A percentile compares a stretch with the other conserved stretches of the same genome.
Conservation (phyloP, 345 rosid genomes). For the Ceriops tagal region DNA sequence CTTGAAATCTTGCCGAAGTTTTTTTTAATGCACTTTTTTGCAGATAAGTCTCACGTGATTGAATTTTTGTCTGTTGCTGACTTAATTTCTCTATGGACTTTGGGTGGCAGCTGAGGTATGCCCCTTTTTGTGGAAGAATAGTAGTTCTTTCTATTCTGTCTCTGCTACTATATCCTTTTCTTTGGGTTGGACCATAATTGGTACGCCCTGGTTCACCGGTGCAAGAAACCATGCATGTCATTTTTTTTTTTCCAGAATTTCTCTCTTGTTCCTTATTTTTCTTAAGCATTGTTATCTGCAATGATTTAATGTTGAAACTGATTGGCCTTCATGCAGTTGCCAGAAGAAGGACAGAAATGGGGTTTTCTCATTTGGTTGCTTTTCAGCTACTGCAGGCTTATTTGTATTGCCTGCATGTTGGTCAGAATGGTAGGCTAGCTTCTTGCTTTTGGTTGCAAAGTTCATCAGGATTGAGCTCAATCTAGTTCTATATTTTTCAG, state of each 20-base stretch:
- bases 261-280: background rate
- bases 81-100: conserved; percentile 62
- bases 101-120: conserved; percentile 94
- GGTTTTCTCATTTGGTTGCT: conserved; percentile 96
- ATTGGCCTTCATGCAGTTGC: conserved; percentile 50
- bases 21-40: background rate
- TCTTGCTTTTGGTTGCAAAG: background rate
- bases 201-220: conserved; percentile 77
- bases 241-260: background rate
- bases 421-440: conserved; percentile 58
- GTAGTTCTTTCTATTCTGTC: conserved; percentile 72
- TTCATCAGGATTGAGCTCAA: background rate
- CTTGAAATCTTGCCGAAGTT: background rate
- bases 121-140: conserved; percentile 84
- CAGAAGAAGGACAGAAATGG: conserved; percentile 94
- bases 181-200: conserved; percentile 97
- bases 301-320: conserved; percentile 7
- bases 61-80: background rate
- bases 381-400: conserved; percentile 91
- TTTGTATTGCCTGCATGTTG: conserved; percentile 78
- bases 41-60: background rate
- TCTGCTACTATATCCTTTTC: conserved; percentile 82
- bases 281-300: background rate
- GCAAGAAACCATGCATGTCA: conserved; percentile 71
- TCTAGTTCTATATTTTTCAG: background rate